phyloP scores from a whole-genome alignment of 2,329 filamentous ascomycete genomes.

The Talaromyces marneffei region DNA sequence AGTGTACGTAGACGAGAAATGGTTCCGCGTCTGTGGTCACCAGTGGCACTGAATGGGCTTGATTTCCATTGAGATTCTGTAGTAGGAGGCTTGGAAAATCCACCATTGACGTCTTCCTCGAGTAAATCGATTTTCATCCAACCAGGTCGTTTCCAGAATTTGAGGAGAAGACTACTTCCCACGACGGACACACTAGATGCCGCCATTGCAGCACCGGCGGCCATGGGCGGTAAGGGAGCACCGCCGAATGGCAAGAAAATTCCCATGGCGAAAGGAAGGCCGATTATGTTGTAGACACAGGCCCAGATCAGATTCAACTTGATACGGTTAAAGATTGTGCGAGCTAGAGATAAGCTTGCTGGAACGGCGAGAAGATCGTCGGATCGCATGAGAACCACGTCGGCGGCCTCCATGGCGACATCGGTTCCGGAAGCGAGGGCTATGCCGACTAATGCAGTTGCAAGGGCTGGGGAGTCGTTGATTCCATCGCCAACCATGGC shows the following conservation, averaged over 20 bases:
- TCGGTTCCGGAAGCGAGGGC: slow-evolving; percentile 89
- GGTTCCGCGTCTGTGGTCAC: slow-evolving; percentile 7
- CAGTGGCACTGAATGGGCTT: slow-evolving; percentile 24
- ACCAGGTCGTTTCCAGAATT: slow-evolving; percentile 73
- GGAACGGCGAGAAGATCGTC: slow-evolving; percentile 92
- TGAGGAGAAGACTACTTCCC: slow-evolving; percentile 72
- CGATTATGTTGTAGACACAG: slow-evolving; percentile 85
- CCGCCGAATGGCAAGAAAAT: slow-evolving; percentile 85
- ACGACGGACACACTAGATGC: slow-evolving; percentile 86
- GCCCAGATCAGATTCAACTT: slow-evolving; percentile 91
- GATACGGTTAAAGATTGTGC: slow-evolving; percentile 83
- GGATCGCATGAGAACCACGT: slow-evolving; percentile 90
- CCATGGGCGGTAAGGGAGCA: slow-evolving; percentile 80
- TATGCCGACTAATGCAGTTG: slow-evolving; percentile 87
- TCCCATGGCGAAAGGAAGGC: slow-evolving; percentile 94
- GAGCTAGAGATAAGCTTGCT: slow-evolving; percentile 72
- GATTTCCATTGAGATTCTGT: slow-evolving; percentile 16
- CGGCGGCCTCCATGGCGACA: slow-evolving; percentile 94
- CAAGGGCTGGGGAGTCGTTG: slow-evolving; percentile 94
- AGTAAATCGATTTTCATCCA: slow-evolving; percentile 76
- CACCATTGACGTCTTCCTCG: slow-evolving; percentile 49
- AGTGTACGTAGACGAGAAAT: slow-evolving; percentile 14
- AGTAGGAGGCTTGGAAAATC: slow-evolving; percentile 16
- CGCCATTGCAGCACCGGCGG: slow-evolving; percentile 91
- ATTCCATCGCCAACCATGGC: slow-evolving; percentile 99